A percentile compares a stretch with the other conserved stretches of the same genome.
Conservation (phyloP, 1,284 basidiomycete genomes). For the Vanrija pseudolonga region DNA sequence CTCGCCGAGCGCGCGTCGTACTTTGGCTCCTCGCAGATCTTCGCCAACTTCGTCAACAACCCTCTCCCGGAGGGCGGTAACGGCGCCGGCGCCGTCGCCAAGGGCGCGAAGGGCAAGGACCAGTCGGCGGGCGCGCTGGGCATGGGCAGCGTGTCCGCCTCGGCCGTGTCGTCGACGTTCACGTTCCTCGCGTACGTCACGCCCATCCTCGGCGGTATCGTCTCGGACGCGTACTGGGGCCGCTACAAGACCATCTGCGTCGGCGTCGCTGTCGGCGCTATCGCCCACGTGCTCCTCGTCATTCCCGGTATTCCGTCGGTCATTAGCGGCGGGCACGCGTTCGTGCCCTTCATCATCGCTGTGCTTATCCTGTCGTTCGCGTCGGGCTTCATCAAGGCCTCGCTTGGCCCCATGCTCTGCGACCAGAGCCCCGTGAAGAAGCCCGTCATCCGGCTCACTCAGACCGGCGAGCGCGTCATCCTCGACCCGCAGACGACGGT, state of each 20-base stretch:
- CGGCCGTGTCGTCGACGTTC: constrained; percentile 32
- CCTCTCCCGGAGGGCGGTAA: constrained; percentile 61
- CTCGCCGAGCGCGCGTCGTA: constrained; percentile 31
- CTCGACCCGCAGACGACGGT: constrained; percentile 45
- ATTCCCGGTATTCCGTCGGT: constrained; percentile 44
- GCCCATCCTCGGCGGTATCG: constrained; percentile 51
- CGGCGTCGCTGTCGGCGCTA: constrained; percentile 37
- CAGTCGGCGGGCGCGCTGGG: constrained; percentile 58
- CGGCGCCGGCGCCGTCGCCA: constrained; percentile 65
- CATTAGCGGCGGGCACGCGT: constrained; percentile 26
- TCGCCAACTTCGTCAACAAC: constrained; percentile 30
- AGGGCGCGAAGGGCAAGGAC: constrained; percentile 57
- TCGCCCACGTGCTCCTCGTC: constrained; percentile 44
- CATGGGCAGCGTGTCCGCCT: constrained; percentile 26
- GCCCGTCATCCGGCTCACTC: constrained; percentile 30
- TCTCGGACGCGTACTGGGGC: constrained; percentile 62
- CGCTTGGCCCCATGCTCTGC: constrained; percentile 44
- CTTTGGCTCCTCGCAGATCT: constrained; percentile 9
- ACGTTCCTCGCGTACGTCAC: constrained; percentile 36
- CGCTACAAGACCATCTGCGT: constrained; percentile 68
- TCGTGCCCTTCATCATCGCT: constrained; percentile 45
- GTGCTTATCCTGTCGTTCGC: constrained; percentile 47
- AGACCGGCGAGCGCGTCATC: constrained; percentile 46
- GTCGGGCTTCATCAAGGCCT: constrained; percentile 48
- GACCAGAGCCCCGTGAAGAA: constrained; percentile 46